Evolutionary conservation across 148 eudicot genomes (phyloP), one percentile per base, ranked within the genome.

Genomic region (Nepenthes mirabilis): DNA sequence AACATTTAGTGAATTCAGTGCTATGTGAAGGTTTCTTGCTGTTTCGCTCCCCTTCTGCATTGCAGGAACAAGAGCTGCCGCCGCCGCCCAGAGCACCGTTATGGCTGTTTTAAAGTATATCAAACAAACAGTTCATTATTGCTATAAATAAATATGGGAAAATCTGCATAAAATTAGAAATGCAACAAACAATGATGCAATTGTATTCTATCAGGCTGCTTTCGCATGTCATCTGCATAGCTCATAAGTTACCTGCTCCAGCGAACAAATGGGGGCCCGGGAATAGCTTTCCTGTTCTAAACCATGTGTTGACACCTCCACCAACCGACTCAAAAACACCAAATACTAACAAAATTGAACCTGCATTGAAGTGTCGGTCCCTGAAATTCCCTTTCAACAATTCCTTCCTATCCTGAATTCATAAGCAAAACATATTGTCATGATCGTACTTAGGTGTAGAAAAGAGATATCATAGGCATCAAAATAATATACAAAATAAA

Each of bases 31-130:
- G 80, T 60, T 94, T 72, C 99, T 80, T 2, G 99, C 99, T 11
- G 91, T 84, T 58, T 94, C 97, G 49, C 70, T 86, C 67, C 99
- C 99, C 77, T 86, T 93, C 77, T 94, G 99, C 99, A 89, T 94
- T 40, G 45, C 45, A 40, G 45, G 45, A 3, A 40, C 45, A 40
- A 40, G 45, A 40, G 45, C 4, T 8, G 96, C 98, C 5, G 96
- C 96, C 51, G 83, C 80, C 62, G 99, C 99, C 99, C 99, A 94
- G 33, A 94, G 78, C 67, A 86, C 90, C 3, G 99, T 86, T 56
- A 94, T 94, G 33, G 74, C 98, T 93, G 86, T 75, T 72, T 36
- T 34, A 43, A 14, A 34, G 51, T 23, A 45, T 34, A 61, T 34
- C 32, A 57, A 47, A 45, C 34, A 47, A 47, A 13, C 51, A 34